A percentile compares a stretch with the other conserved stretches of the same genome.
phyloP scores from a whole-genome alignment of 257 asterid genomes.

The Plectranthus barbatus region DNA sequence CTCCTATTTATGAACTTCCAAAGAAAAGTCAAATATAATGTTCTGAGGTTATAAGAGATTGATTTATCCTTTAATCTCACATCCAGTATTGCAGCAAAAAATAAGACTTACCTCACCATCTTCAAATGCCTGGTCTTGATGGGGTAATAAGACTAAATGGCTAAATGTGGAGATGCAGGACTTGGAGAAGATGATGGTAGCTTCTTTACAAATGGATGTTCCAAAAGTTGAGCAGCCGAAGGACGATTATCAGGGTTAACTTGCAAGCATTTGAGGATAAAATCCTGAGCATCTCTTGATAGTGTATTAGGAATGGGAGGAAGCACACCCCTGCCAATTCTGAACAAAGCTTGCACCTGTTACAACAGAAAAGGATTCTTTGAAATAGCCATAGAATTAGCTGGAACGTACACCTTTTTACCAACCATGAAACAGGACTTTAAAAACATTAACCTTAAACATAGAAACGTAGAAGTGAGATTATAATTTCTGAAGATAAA shows the following conservation, averaged over 20 bases:
- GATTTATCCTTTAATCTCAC: neutral
- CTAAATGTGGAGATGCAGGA: conserved; percentile 39
- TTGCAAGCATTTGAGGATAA: conserved; percentile 45
- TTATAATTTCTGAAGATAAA: neutral
- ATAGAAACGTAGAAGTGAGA: neutral
- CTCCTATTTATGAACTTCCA: neutral
- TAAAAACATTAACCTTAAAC: neutral
- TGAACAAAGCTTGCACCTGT: conserved; percentile 58
- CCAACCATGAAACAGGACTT: neutral
- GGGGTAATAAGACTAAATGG: conserved; percentile 8
- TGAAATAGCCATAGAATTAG: neutral
- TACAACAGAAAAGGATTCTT: conserved; percentile 1
- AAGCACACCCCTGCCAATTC: conserved; percentile 55
- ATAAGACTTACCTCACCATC: conserved; percentile 16
- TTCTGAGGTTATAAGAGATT: neutral
- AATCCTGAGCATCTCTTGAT: conserved; percentile 55
- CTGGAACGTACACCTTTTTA: neutral
- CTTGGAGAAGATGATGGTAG: conserved; percentile 26
- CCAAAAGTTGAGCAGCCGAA: conserved; percentile 49
- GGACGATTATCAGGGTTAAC: conserved; percentile 53
- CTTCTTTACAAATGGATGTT: conserved; percentile 52
- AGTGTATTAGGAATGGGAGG: conserved; percentile 49
- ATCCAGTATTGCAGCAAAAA: neutral
- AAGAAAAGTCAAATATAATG: too few relatives aligned
- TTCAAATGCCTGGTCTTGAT: conserved; percentile 12